Percentiles rank a stretch among this genome's conserved stretches.
phyloP scores from a whole-genome alignment of 2,329 filamentous ascomycete species.

The Helicocarpus griseus region DNA sequence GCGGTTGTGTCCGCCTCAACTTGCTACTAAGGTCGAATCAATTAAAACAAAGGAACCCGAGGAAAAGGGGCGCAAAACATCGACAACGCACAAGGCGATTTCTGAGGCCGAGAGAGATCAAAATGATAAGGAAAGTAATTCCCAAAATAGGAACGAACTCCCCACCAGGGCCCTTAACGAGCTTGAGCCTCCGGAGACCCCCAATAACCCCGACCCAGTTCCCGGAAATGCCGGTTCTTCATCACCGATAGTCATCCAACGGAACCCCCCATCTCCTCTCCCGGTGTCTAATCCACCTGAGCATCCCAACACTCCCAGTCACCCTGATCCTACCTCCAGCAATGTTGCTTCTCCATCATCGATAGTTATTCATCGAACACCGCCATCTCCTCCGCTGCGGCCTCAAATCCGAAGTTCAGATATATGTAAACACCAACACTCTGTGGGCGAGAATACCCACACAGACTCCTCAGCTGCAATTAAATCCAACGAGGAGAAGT shows the following conservation, averaged over 20 bases:
- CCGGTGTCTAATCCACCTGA: not conserved
- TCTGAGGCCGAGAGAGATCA: not conserved
- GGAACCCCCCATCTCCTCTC: no score
- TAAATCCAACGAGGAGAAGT: not conserved
- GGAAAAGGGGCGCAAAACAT: not conserved
- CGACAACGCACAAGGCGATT: not conserved
- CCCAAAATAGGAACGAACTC: not conserved
- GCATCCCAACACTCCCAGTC: not conserved
- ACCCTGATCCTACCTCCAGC: not conserved
- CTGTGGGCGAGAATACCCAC: no score
- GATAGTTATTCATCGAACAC: not conserved
- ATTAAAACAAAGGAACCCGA: not conserved
- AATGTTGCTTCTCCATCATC: not conserved
- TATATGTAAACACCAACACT: not conserved
- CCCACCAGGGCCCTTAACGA: no score
- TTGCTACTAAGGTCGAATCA: not conserved
- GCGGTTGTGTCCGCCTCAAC: conserved; percentile 10
- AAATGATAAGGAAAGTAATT: not conserved
- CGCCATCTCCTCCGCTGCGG: not conserved
- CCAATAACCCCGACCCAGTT: no score
- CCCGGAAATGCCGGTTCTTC: no score
- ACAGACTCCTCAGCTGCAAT: not conserved
- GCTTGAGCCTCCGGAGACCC: no score
- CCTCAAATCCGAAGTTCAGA: not conserved
- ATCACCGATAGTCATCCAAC: no score